Evolutionary conservation across 257 asterid genomes (phyloP).

Genomic region (Solanum sparsipilum): DNA sequence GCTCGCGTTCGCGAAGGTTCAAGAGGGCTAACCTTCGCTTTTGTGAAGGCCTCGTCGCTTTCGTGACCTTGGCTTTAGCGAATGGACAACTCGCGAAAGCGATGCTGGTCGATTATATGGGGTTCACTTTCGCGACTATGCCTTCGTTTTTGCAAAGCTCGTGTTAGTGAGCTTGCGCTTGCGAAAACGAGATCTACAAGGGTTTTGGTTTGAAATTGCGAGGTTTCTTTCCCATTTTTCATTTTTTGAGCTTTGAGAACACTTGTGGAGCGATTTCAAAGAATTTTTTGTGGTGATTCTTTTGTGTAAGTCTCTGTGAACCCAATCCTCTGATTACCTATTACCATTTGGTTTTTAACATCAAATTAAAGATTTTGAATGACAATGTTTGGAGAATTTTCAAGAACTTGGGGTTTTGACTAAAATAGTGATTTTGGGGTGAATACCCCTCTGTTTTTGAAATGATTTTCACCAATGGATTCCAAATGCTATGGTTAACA

Average conservation of each 20-base stretch:
- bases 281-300: background rate
- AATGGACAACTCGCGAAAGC: background rate
- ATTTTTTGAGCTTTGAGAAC: background rate
- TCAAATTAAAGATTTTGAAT: background rate
- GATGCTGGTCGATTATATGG: background rate
- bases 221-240: background rate
- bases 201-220: background rate
- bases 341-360: background rate
- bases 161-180: background rate
- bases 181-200: background rate
- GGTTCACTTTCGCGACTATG: background rate
- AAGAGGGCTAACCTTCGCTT: background rate
- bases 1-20: background rate
- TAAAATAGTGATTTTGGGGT: background rate
- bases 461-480: background rate
- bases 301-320: background rate
- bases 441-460: too few relatives aligned
- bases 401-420: background rate
- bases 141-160: background rate
- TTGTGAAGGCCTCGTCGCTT: background rate
- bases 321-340: background rate
- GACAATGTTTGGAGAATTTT: background rate
- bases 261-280: too few relatives aligned
- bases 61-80: background rate
- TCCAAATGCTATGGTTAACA: background rate